Conservation (phyloP, 1,284 basidiomycete species). For the Amylostereum areolatum region DNA sequence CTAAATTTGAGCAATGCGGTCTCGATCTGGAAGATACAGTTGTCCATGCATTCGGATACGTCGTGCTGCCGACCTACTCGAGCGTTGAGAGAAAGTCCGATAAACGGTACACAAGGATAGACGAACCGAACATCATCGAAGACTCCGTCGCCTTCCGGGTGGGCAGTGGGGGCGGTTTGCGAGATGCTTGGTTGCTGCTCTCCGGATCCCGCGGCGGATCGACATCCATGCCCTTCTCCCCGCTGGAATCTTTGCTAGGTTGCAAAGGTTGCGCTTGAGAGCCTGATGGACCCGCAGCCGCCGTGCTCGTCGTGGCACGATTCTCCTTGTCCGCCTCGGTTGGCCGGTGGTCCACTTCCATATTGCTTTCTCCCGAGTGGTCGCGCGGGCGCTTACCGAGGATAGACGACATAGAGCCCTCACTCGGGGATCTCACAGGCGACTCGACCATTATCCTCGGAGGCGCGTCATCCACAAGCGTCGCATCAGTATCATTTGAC, state of each 20-base stretch:
- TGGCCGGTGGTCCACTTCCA: conserved; percentile 26
- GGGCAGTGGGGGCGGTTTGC: conserved; percentile 56
- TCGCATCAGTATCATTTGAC: conserved; percentile 80
- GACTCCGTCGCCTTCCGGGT: conserved; percentile 64
- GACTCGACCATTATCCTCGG: conserved; percentile 22
- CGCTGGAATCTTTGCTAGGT: conserved; percentile 12
- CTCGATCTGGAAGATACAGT: conserved; percentile 98
- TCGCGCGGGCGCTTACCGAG: conserved; percentile 69
- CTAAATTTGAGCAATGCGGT: conserved; percentile 81
- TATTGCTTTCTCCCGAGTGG: conserved; percentile 41
- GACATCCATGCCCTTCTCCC: conserved; percentile 40
- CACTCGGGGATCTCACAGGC: conserved; percentile 18
- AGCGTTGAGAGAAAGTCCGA: conserved; percentile 4
- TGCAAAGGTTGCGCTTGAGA: too few relatives aligned
- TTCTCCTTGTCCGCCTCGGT: conserved; percentile 38
- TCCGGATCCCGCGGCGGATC: conserved; percentile 14
- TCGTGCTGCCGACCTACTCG: conserved; percentile 90
- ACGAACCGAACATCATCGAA: conserved; percentile 85
- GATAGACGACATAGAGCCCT: conserved; percentile 42
- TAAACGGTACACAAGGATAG: neutral
- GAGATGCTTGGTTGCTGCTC: conserved; percentile 13
- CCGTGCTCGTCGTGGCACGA: conserved; percentile 26
- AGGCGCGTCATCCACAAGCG: conserved; percentile 71
- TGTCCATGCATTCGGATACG: conserved; percentile 98
- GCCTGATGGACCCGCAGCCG: too few relatives aligned